A percentile compares a stretch with the other conserved stretches of the same genome.
phyloP scores from a whole-genome alignment of 1,139 yeast species.

The Zygosaccharomyces sapae region DNA sequence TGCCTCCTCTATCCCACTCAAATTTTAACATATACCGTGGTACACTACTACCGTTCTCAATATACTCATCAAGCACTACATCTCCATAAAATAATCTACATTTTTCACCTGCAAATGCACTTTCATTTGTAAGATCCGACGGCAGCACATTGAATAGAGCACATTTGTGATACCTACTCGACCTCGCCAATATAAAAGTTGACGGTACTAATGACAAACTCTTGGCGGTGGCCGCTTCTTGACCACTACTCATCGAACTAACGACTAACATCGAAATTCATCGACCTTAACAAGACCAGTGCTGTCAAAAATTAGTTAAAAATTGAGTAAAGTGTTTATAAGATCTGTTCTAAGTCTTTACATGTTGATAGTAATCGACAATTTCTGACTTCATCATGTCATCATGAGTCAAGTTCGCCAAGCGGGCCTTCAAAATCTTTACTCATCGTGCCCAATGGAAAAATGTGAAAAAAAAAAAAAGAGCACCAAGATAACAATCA shows the following conservation, averaged over 20 bases:
- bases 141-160: conserved; percentile 20
- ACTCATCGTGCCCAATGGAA: too few species aligned
- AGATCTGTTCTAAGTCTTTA: too few species aligned
- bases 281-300: background rate
- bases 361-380: too few species aligned
- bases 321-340: too few species aligned
- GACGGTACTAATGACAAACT: background rate
- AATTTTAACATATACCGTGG: conserved; percentile 18
- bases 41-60: conserved; percentile 16
- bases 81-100: conserved; percentile 16
- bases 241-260: background rate
- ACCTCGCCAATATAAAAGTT: background rate
- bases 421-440: background rate
- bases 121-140: conserved; percentile 10
- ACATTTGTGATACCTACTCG: background rate
- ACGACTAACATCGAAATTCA: conserved; percentile 1
- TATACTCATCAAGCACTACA: conserved; percentile 18
- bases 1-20: conserved; percentile 15
- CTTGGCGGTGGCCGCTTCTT: background rate
- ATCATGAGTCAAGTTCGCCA: conserved; percentile 15
- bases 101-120: conserved; percentile 9
- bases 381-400: conserved; percentile 25
- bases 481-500: too few species aligned
- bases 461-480: too few species aligned
- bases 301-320: background rate